phyloP scores from a whole-genome alignment of 2,329 filamentous ascomycete species.

The Stachybotrys chartarum region DNA sequence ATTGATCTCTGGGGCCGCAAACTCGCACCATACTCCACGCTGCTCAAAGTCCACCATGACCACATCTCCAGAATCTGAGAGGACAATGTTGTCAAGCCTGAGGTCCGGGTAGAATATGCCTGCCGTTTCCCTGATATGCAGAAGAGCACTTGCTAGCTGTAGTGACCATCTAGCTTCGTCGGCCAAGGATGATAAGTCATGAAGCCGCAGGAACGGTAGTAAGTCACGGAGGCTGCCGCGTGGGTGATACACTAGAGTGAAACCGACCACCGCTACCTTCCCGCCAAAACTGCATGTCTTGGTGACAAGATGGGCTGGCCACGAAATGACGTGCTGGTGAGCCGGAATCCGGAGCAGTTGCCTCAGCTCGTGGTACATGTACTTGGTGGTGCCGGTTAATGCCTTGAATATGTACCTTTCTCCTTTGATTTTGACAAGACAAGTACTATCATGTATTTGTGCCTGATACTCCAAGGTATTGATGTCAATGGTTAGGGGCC shows the following conservation, averaged over 20 bases:
- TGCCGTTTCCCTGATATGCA: slow-evolving; percentile 39
- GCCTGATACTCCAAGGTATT: slow-evolving; percentile 39
- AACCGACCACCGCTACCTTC: slow-evolving; percentile 49
- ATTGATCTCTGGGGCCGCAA: slow-evolving; percentile 53
- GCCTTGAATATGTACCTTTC: slow-evolving; percentile 49
- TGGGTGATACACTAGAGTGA: slow-evolving; percentile 46
- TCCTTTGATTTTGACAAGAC: slow-evolving; percentile 38
- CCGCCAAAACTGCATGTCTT: slow-evolving; percentile 49
- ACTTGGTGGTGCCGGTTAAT: slow-evolving; percentile 49
- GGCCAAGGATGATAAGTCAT: slow-evolving; percentile 30
- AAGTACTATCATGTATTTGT: slow-evolving; percentile 54
- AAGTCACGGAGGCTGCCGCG: slow-evolving; percentile 49
- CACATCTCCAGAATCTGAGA: slow-evolving; percentile 37
- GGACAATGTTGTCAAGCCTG: slow-evolving; percentile 51
- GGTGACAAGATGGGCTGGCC: slow-evolving; percentile 46
- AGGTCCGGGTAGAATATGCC: slow-evolving; percentile 50
- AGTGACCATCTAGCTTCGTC: slow-evolving; percentile 46
- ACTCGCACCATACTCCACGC: slow-evolving; percentile 56
- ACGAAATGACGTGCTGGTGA: slow-evolving; percentile 45
- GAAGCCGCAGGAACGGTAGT: slow-evolving; percentile 42
- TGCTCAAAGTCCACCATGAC: slow-evolving; percentile 58
- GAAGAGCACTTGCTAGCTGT: slow-evolving; percentile 44
- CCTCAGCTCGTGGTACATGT: slow-evolving; percentile 54
- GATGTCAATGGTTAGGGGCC: slow-evolving; percentile 44
- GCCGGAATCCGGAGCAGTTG: slow-evolving; percentile 43